Percentiles rank a stretch among this genome's conserved stretches.
phyloP scores from a whole-genome alignment of 2,329 filamentous ascomycete genomes.

The Clonostachys sp. region DNA sequence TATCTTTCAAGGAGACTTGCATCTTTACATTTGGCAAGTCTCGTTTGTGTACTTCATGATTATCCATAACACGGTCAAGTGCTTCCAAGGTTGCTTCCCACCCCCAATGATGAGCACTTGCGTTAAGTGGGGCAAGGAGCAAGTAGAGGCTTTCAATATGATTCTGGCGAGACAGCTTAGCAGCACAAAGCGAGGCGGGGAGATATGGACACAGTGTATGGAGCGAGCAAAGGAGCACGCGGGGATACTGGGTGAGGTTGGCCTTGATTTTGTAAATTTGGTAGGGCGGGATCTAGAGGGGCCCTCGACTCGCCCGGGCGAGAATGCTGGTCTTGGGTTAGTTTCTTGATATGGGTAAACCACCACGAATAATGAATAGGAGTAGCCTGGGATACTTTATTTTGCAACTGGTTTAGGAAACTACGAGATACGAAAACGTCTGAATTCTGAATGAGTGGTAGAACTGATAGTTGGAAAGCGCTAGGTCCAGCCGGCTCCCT shows the following conservation, averaged over 20 bases:
- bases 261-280: slow-evolving; percentile 82
- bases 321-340: too few species aligned
- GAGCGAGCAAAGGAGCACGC: slow-evolving; percentile 77
- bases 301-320: slow-evolving; percentile 5
- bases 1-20: slow-evolving; percentile 90
- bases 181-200: slow-evolving; percentile 72
- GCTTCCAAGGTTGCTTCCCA: slow-evolving; percentile 84
- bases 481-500: too few species aligned
- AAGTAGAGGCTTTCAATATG: slow-evolving; percentile 85
- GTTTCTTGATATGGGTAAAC: too few species aligned
- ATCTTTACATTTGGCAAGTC: slow-evolving; percentile 89
- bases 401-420: too few species aligned
- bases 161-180: slow-evolving; percentile 81
- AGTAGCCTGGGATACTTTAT: too few species aligned
- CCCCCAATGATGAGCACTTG: slow-evolving; percentile 86
- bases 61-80: slow-evolving; percentile 87
- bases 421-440: too few species aligned
- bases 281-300: slow-evolving; percentile 56
- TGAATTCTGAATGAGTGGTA: too few species aligned
- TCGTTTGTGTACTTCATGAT: slow-evolving; percentile 95
- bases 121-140: slow-evolving; percentile 97
- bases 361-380: too few species aligned
- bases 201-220: slow-evolving; percentile 80
- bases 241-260: slow-evolving; percentile 74
- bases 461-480: too few species aligned